These are phyloP conservation scores for Achaetomiella virescens DNA, from an alignment of 495 filamentous ascomycete genomes.

Conservation along the genomic window DNA sequence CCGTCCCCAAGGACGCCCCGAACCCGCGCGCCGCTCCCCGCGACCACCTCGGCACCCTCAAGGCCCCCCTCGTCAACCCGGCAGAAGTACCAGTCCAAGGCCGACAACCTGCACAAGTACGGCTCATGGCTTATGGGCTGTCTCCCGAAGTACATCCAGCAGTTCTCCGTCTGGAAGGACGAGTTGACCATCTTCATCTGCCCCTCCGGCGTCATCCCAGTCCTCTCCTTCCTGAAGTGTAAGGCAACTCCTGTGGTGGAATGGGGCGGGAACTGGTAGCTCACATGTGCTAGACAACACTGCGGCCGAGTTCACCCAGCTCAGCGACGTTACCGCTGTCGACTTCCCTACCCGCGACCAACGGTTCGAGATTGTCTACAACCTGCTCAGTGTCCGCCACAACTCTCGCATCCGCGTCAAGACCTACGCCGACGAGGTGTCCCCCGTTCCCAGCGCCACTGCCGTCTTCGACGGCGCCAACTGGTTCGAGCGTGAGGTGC, in stretches of 20 bases:
- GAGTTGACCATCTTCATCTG: constrained; percentile 91
- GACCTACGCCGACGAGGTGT: constrained; percentile 96
- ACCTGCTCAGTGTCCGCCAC: constrained; percentile 88
- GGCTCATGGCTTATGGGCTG: constrained; percentile 95
- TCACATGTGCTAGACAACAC: constrained; percentile 60
- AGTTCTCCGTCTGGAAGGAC: constrained; percentile 99
- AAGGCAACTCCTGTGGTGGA: constrained; percentile 11
- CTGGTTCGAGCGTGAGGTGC: constrained; percentile 98
- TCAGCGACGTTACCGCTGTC: constrained; percentile 86
- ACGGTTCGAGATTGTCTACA: constrained; percentile 98
- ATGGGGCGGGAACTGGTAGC: not conserved
- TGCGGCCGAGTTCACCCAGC: constrained; percentile 89
- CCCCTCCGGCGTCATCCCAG: constrained; percentile 78
- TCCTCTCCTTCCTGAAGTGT: constrained; percentile 91
- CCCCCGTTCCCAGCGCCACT: constrained; percentile 85
- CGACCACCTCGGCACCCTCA: constrained; percentile 48
- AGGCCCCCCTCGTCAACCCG: constrained; percentile 81
- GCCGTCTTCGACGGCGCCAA: constrained; percentile 88
- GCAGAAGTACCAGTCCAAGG: constrained; percentile 81
- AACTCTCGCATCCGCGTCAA: constrained; percentile 96
- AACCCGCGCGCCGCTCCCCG: constrained; percentile 65
- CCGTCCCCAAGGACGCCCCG: constrained; percentile 50
- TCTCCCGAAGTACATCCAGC: constrained; percentile 95
- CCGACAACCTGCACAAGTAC: constrained; percentile 81
- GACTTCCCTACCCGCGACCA: constrained; percentile 92